These are phyloP conservation scores for Hordeum pubiflorum DNA, from an alignment of 202 grass and related monocot species.

Conservation along the genomic window DNA sequence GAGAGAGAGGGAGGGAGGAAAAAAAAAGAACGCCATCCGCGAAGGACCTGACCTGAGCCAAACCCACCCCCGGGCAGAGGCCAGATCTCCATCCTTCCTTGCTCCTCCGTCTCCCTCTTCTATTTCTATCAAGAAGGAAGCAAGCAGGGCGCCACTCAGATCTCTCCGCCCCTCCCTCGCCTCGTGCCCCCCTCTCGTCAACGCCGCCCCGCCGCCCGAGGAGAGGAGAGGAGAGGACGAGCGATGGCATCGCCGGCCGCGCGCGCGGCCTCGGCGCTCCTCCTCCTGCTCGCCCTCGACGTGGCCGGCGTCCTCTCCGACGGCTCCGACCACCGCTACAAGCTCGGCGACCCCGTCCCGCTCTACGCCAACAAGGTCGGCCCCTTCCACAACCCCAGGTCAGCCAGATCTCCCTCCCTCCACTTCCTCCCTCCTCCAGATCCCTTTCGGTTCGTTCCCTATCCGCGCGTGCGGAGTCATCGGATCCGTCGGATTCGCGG, in stretches of 20 bases:
- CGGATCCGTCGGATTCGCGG: conserved; percentile 16
- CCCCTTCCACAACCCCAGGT: conserved; percentile 97
- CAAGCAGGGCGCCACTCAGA: conserved; percentile 21
- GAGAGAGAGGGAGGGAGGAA: no score
- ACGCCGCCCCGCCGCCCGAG: conserved; percentile 10
- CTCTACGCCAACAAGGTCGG: conserved; percentile 96
- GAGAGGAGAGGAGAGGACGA: neutral
- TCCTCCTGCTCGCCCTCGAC: conserved; percentile 43
- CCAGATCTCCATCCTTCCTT: conserved; percentile 19
- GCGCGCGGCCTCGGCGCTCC: conserved; percentile 31
- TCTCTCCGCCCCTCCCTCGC: conserved; percentile 9
- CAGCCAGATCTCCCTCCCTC: conserved; percentile 32
- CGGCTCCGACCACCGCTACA: conserved; percentile 82
- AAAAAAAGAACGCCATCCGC: conserved; percentile 10
- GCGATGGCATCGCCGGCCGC: conserved; percentile 45
- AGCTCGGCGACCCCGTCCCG: conserved; percentile 61
- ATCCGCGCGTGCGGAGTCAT: neutral
- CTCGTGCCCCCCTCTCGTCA: conserved; percentile 16
- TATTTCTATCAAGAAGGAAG: conserved; percentile 40
- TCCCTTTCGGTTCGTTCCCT: neutral
- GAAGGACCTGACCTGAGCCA: neutral
- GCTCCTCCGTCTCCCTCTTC: neutral
- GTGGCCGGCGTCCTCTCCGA: conserved; percentile 53
- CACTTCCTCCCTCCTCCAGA: neutral
- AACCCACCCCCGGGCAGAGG: neutral